Evolutionary conservation across 1,284 basidiomycete genomes (phyloP).

Genomic region (Tremellales sp.): DNA sequence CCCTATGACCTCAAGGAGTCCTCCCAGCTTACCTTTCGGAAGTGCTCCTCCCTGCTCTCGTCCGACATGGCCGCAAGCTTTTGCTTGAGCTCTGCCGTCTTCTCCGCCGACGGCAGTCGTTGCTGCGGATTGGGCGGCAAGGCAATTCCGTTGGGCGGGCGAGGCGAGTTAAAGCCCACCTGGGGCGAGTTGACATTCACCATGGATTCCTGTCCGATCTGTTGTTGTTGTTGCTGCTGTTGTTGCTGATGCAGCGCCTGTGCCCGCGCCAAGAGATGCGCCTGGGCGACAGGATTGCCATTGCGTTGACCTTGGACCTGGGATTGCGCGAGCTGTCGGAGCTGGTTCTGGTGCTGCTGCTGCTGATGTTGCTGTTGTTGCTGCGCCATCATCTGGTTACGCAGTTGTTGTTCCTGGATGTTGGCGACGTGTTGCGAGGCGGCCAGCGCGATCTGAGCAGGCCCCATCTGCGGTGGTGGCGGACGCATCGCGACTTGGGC

Average conservation of each 20-base stretch:
- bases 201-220: constrained; percentile 8
- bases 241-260: constrained; percentile 15
- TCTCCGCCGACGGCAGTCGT: no score
- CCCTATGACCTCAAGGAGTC: not conserved
- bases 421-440: constrained; percentile 31
- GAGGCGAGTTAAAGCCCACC: constrained; percentile 28
- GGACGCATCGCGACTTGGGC: constrained; percentile 19
- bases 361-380: constrained; percentile 11
- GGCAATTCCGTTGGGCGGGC: constrained; percentile 13
- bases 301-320: constrained; percentile 19
- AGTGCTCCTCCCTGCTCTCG: constrained; percentile 29
- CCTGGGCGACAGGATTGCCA: no score
- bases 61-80: constrained; percentile 32
- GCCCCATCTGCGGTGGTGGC: constrained; percentile 17
- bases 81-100: constrained; percentile 23
- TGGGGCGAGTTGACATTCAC: constrained; percentile 3
- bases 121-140: not conserved
- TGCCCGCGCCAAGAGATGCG: constrained; percentile 5
- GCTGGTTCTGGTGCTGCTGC: constrained; percentile 16
- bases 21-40: constrained; percentile 26
- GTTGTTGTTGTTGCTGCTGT: constrained; percentile 17
- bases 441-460: constrained; percentile 21
- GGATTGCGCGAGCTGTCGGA: constrained; percentile 6
- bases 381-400: constrained; percentile 1
- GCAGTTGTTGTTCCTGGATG: constrained; percentile 8